phyloP scores from a whole-genome alignment of 73 alveolate species.

The Symbiodinium natans region DNA sequence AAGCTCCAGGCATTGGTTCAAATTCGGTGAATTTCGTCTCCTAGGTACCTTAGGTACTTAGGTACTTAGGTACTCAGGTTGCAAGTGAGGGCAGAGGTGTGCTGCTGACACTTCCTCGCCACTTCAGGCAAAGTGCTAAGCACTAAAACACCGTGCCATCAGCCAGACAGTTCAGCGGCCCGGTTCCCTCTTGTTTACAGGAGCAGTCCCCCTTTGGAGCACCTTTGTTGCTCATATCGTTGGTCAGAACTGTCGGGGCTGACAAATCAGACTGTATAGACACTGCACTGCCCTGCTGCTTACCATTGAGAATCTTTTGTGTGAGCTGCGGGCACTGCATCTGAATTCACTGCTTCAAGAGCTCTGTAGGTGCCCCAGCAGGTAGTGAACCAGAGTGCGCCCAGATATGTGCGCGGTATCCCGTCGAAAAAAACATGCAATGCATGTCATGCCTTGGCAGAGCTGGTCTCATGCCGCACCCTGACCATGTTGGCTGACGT shows the following conservation, averaged over 20 bases:
- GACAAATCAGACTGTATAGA: conserved; percentile 20
- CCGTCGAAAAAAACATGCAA: background rate
- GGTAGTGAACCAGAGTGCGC: background rate
- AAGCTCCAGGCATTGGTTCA: conserved; percentile 5
- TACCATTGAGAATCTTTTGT: conserved; percentile 15
- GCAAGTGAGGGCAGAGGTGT: conserved; percentile 1
- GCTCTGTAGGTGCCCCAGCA: conserved; percentile 19
- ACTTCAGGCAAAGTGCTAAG: background rate
- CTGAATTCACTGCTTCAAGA: conserved; percentile 19
- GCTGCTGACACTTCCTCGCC: conserved; percentile 8
- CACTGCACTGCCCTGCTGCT: background rate
- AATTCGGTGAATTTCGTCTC: background rate
- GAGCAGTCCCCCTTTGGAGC: too few relatives aligned
- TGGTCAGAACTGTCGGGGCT: too few relatives aligned
- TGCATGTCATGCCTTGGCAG: background rate
- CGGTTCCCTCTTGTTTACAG: too few relatives aligned
- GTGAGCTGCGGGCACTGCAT: background rate
- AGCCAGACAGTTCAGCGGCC: background rate
- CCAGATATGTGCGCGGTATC: background rate
- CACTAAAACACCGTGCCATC: conserved; percentile 4
- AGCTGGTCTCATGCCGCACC: background rate
- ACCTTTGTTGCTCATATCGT: too few relatives aligned
- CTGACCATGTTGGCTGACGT: too few relatives aligned
- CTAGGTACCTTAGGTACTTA: too few relatives aligned
- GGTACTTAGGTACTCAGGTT: conserved; percentile 3